Base-by-base conservation (phyloP, 2,329 filamentous ascomycete genomes). In the Boeremia exigua region DNA sequence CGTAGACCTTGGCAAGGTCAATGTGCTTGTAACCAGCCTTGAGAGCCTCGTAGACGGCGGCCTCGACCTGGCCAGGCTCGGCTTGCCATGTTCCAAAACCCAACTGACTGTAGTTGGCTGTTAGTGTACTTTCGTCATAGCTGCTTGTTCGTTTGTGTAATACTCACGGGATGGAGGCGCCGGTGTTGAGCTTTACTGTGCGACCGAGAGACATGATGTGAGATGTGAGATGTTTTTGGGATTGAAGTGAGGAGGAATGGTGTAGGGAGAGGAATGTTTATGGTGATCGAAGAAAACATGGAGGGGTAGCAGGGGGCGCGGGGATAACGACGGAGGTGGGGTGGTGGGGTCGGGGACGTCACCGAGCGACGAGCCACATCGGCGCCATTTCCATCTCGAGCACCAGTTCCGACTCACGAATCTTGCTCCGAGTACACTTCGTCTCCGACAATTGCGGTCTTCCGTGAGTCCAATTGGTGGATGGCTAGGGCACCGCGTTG, bases 91-190 rank as follows among this genome's bases (percentile, higher is more conserved):
- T 71, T 46, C 69, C 70, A 55, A 72, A 70, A 19, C 69, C 69
- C 65, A 69, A 58, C 92, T 78, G 69, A 85, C 86, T 62, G 44
- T 87, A 86, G 54, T 91, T 19, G 92, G 19, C 76, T 54, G 36
- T 56, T 27, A 39, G 37, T 47, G 27, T 88, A 88, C 86, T 74
- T 82, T 86, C 48, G 88, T 86, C 48, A 89, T 86, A 65, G 82
- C 79, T 62, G 82, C 79, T 37, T 75, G 30, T 66, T 73, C 90
- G 39, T 88, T 88, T 40, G 2, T 32, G 2, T 91, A 80, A 58
- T 88, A 89, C 67, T 92, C 75, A 70, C 86, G 89, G 88, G 62
- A 95, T 94, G 77, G 89, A 86, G 75, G 84, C 88, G 54, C 90
- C 90, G 48, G 87, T 88, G 69, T 85, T 84, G 63, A 86, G 82